Evolutionary conservation across 1,139 yeast species (phyloP).

Genomic region (Saccharomycopsis hybrid): DNA sequence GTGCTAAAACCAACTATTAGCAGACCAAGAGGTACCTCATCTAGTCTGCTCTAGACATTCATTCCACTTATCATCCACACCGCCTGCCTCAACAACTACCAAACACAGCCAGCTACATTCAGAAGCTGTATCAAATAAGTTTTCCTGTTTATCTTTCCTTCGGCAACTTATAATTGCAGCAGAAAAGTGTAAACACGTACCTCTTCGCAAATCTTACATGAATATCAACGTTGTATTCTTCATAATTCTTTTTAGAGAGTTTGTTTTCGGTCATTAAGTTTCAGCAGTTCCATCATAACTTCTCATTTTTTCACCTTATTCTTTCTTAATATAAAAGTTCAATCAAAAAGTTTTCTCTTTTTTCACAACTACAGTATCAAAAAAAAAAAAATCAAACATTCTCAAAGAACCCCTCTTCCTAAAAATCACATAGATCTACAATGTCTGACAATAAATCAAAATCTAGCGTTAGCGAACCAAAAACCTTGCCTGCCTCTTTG

Average conservation of each 20-base stretch:
- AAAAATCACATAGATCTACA: neutral
- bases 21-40: too few species aligned
- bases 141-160: too few species aligned
- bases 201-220: neutral
- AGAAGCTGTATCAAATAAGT: too few species aligned
- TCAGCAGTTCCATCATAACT: neutral
- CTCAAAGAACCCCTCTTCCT: neutral
- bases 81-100: too few species aligned
- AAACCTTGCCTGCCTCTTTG: slow-evolving; percentile 56
- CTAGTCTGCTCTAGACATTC: too few species aligned
- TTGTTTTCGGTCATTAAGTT: slow-evolving; percentile 19
- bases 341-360: too few species aligned
- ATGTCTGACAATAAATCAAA: neutral
- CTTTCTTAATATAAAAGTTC: neutral
- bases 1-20: too few species aligned
- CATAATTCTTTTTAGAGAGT: slow-evolving; percentile 20
- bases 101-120: too few species aligned
- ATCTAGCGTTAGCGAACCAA: slow-evolving; percentile 22
- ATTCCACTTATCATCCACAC: too few species aligned
- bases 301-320: neutral
- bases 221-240: slow-evolving; percentile 16
- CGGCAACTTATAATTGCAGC: too few species aligned
- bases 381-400: neutral
- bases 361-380: neutral
- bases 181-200: too few species aligned